These are phyloP conservation scores for Kappamyces sp. DNA, from an alignment of 192 early-diverging fungal genomes.

Conservation along the genomic window DNA sequence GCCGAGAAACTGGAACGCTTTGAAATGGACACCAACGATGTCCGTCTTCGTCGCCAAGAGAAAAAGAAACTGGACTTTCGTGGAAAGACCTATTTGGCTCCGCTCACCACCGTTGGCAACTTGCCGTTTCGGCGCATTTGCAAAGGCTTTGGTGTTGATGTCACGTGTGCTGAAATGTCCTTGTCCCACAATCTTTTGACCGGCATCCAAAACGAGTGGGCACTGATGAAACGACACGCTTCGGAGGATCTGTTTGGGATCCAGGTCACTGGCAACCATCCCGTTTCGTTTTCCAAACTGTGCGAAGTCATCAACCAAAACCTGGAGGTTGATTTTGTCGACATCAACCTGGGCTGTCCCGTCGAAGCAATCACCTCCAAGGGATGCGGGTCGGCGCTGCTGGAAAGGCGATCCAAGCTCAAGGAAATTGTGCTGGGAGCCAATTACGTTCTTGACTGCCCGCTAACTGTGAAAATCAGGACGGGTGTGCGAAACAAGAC, in stretches of 20 bases:
- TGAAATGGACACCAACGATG: conserved; percentile 35
- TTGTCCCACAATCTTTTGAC: conserved; percentile 24
- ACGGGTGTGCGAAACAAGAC: conserved; percentile 61
- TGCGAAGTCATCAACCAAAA: conserved; percentile 60
- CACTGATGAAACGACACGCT: conserved; percentile 73
- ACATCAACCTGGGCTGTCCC: conserved; percentile 94
- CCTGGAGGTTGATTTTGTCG: conserved; percentile 84
- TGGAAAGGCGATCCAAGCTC: conserved; percentile 62
- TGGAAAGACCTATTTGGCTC: conserved; percentile 88
- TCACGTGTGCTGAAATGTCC: conserved; percentile 97
- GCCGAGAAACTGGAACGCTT: conserved; percentile 25
- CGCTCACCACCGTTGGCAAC: conserved; percentile 96
- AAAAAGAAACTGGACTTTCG: conserved; percentile 72
- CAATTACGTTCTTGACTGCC: conserved; percentile 63
- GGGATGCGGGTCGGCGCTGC: conserved; percentile 79
- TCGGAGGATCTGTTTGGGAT: conserved; percentile 91
- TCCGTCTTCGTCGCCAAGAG: conserved; percentile 40
- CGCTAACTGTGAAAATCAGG: conserved; percentile 87
- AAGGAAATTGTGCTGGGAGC: conserved; percentile 71
- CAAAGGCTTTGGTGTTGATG: conserved; percentile 89
- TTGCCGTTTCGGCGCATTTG: conserved; percentile 93
- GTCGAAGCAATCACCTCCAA: conserved; percentile 77
- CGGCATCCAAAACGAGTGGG: conserved; percentile 61
- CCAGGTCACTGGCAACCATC: conserved; percentile 70
- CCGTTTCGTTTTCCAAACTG: conserved; percentile 50